Evolutionary conservation across 2,329 filamentous ascomycete genomes (phyloP), one percentile per base, ranked within the genome.

Genomic region (Chaetomium globosum): DNA sequence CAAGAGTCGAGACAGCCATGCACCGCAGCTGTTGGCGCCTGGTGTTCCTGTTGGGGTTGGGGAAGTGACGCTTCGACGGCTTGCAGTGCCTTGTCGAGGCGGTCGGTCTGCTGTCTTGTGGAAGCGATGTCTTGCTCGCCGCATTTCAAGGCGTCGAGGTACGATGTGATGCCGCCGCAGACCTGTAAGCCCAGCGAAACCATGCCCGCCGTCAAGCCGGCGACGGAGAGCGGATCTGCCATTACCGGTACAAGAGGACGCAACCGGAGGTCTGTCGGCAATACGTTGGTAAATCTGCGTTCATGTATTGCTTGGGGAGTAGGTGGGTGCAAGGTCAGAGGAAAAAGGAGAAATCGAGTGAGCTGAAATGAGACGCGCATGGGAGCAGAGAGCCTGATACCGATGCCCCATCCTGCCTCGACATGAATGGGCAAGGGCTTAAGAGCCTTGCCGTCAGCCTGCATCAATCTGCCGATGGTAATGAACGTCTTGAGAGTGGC

Each of bases 131-230:
- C 61, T 26, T 64, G 31, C 8, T 59, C 55, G 54, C 61, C 48
- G 55, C 61, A 64, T 8, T 64, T 36, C 23, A 64, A n/a, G 9
- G 61, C 61, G 48, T 64, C 61, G 10, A 64, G 21, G 16, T 63
- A 63, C 10, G n/a, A 8, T 19, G 33, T 54, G 61, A 63, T 54
- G 33, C 61, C 55, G 1, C 55, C 46, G 31, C 23, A 53, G 16
- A 59, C 55, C 33, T 63, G 61, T 19, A 63, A 2, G 13, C 61
- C 61, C n/a, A 63, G 55, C 16, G 61, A 63, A 10, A 63, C 55
- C 31, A 63, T 8, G 31, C 61, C 61, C 2, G 48, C 12, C 2
- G 46, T 48, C 46, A 63, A 26, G 9, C 61, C 61, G 19, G 55
- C 46, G 23, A 64, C 48, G 19, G 46, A 59, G 4, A 64, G 54